phyloP scores from a whole-genome alignment of 1,284 basidiomycete genomes.

The Ustilago curta region DNA sequence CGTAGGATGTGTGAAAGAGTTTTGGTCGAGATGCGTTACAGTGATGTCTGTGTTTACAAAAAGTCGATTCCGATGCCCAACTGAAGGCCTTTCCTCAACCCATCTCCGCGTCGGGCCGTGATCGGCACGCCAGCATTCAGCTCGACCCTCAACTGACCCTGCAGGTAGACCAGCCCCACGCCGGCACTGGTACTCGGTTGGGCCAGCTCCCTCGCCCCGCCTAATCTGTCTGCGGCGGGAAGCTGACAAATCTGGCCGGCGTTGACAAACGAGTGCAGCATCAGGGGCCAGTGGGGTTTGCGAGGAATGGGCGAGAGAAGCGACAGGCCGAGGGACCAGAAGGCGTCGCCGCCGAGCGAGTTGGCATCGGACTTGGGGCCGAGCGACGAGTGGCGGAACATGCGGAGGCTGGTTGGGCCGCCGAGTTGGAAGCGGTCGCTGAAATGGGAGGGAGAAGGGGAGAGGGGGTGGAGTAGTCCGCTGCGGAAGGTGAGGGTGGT shows the following conservation, averaged over 20 bases:
- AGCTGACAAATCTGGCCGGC: conserved; percentile 82
- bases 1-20: not conserved
- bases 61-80: conserved; percentile 83
- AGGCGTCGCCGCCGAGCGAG: conserved; percentile 88
- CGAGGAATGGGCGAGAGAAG: conserved; percentile 82
- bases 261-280: conserved; percentile 86
- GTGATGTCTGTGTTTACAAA: conserved; percentile 19
- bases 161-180: conserved; percentile 88
- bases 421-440: conserved; percentile 93
- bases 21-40: no score
- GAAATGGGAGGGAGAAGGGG: conserved; percentile 72
- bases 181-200: conserved; percentile 79
- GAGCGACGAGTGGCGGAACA: conserved; percentile 85
- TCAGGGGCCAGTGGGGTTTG: conserved; percentile 87
- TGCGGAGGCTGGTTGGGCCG: conserved; percentile 88
- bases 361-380: conserved; percentile 83
- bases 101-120: conserved; percentile 81
- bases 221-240: not conserved
- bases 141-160: conserved; percentile 86
- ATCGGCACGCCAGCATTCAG: conserved; percentile 92
- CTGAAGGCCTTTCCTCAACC: conserved; percentile 83
- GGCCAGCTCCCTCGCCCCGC: conserved; percentile 1
- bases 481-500: conserved; percentile 36
- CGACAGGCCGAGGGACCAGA: conserved; percentile 85
- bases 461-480: conserved; percentile 53